Evolutionary conservation across 306 rosid species (phyloP).

Genomic region (Acacia acuminata): DNA sequence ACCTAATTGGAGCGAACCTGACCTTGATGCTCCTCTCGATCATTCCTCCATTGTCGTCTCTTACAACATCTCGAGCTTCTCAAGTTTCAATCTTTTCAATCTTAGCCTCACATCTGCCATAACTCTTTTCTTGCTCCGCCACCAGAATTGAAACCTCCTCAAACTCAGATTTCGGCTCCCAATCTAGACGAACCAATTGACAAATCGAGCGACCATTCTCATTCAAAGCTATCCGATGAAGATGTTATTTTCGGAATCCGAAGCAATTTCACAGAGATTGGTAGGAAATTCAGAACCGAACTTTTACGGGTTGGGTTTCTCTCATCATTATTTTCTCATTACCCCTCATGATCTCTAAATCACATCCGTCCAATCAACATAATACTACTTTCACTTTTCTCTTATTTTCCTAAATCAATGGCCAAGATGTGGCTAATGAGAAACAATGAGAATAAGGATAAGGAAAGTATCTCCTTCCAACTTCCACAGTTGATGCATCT

Average conservation of each 20-base stretch:
- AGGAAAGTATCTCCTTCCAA: too few relatives aligned
- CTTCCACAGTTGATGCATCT: too few relatives aligned
- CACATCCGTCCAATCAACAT: too few relatives aligned
- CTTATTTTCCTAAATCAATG: too few relatives aligned
- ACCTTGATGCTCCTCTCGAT: not conserved
- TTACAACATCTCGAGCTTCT: slow-evolving; percentile 54
- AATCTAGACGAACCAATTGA: slow-evolving; percentile 21
- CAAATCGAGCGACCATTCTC: not conserved
- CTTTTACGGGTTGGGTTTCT: too few relatives aligned
- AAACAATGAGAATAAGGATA: too few relatives aligned
- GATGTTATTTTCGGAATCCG: slow-evolving; percentile 79
- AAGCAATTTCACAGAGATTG: slow-evolving; percentile 81
- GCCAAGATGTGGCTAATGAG: too few relatives aligned
- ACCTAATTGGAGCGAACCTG: slow-evolving; percentile 76
- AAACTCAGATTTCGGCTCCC: slow-evolving; percentile 30
- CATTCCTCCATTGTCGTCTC: not conserved
- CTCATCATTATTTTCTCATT: too few relatives aligned
- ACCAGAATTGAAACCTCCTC: slow-evolving; percentile 42
- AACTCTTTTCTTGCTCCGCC: slow-evolving; percentile 89
- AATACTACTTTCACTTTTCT: too few relatives aligned
- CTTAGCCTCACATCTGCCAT: slow-evolving; percentile 44
- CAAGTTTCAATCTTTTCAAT: slow-evolving; percentile 58
- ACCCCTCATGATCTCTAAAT: too few relatives aligned
- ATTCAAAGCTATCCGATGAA: slow-evolving; percentile 45
- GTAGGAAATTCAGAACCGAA: slow-evolving; percentile 59